Conservation (phyloP, 805 yeast species). For the Suhomyces xylopsoci region DNA sequence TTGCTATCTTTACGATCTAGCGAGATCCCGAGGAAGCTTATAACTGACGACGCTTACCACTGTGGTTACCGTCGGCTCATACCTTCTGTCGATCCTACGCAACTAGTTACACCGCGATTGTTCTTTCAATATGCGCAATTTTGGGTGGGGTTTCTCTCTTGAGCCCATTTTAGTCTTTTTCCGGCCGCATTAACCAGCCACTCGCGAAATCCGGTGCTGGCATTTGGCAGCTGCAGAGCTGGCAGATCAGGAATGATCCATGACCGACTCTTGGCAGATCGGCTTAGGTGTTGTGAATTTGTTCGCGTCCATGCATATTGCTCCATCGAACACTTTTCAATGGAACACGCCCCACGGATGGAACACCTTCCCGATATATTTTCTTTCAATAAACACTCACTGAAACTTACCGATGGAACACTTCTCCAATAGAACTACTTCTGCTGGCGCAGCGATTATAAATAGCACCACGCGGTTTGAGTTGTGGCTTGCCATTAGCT, state of each 20-base stretch:
- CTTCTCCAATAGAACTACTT: too few species aligned
- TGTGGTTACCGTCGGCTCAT: not conserved
- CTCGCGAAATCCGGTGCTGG: not conserved
- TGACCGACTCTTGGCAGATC: not conserved
- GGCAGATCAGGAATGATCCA: not conserved
- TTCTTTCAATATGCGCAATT: not conserved
- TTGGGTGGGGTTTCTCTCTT: not conserved
- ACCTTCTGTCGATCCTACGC: not conserved
- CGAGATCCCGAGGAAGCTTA: not conserved
- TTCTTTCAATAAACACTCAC: too few species aligned
- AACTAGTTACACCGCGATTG: not conserved
- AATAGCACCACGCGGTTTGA: not conserved
- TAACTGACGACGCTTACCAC: not conserved
- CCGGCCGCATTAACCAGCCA: not conserved
- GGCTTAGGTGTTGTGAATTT: not conserved
- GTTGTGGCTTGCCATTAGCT: not conserved
- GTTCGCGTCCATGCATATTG: not conserved
- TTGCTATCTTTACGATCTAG: not conserved
- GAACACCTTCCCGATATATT: not conserved
- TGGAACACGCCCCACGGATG: not conserved
- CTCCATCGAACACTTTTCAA: not conserved
- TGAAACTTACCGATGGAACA: too few species aligned
- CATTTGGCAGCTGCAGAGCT: not conserved
- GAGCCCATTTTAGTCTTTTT: not conserved
- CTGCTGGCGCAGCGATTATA: not conserved